Base-by-base conservation (phyloP, 768 basidiomycete genomes). In the Mycena crocata region DNA sequence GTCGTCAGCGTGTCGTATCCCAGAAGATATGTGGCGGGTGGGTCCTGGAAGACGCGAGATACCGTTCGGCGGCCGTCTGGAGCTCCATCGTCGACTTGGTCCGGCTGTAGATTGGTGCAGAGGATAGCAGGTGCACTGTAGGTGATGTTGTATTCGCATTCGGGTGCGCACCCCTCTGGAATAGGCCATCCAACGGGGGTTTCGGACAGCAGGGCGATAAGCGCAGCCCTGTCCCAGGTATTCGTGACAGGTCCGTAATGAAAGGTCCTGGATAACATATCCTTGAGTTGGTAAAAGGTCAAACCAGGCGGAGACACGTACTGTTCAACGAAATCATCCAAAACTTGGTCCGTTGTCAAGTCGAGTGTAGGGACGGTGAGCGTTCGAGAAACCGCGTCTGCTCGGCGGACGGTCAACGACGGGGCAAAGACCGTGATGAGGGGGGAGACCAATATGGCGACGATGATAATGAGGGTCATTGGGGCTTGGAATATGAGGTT, bases 341-440 rank as follows among this genome's bases (percentile, higher is more conserved):
- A 17, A 9, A 59, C 42, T 6, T 37, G 57, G 24, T 65, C 64
- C 12, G 64, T 65, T 19, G 56, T 51, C 6, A 40, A 44, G 34
- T 65, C 52, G 8, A 65, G 50, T 19, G 64, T 65, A 23, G 64
- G 64, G 17, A 65, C 64, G 7, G 49, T 44, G 49, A 65, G 55
- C 3, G 39, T 34, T 12, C 45, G 35, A 6, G n/a, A 19, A 2
- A 40, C 10, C 23, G 26, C n/a, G 17, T 46, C 24, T 3, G 40
- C 46, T 39, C 44, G 37, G 2, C 21, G 49, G 13, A 40, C 52
- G 23, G 23, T 39, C 5, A 65, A 31, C 2, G 64, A 65, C 12
- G 64, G 64, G 8, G 64, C 49, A 8, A 65, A 31, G 23, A 65
- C 52, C 2, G 64, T 65, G 30, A 65, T 65, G 5, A 59, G 10